Evolutionary conservation across 2,329 filamentous ascomycete species (phyloP), one percentile per base, ranked within the genome.

Genomic region (Aspergillus sp.): DNA sequence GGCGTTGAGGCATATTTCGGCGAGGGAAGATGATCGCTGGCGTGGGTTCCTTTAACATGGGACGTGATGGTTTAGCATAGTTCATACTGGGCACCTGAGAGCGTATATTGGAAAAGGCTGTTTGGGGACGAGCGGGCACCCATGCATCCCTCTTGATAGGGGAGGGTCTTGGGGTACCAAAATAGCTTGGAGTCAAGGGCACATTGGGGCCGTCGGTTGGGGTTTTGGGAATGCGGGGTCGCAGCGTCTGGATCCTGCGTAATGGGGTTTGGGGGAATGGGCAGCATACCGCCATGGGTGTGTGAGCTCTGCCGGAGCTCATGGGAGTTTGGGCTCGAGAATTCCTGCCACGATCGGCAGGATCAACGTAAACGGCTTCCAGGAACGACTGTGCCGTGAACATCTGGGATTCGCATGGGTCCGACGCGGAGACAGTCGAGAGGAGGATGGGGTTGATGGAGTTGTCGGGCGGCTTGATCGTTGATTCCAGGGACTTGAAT

Each of bases 361-460:
- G 74, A 59, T 96, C 92, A 54, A 85, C 84, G 71, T 90, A 96
- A 16, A 92, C 84, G 6, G 83, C 85, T 57, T 97, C 93, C 57
- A 97, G 82, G 73, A 94, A 97, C 16, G 85, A 81, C 2, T 87
- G 81, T 2, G 92, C 92, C 0, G 88, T 83, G 65, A 88, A 86
- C 45, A 98, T 81, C 57, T 87, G 84, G 6, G 91, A 90, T 73
- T 98, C 94, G 1, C 92, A 93, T 0, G 87, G 79, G 74, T 98
- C 94, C 45, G 90, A 88, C 2, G 87, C 84, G 55, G 87, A 86
- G 12, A 97, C 81, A 1, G 92, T 93, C 0, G 89, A 83, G 64
- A 95, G 87, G 5, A 90, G 82, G 1, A 84, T 78, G 1, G 86
- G 82, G 14, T 85, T 83, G 3, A 81, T 78, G 24, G 79, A 69